A percentile compares a stretch with the other conserved stretches of the same genome.
phyloP scores from a whole-genome alignment of 1,284 basidiomycete genomes.

The Ceratobasidium sp. region DNA sequence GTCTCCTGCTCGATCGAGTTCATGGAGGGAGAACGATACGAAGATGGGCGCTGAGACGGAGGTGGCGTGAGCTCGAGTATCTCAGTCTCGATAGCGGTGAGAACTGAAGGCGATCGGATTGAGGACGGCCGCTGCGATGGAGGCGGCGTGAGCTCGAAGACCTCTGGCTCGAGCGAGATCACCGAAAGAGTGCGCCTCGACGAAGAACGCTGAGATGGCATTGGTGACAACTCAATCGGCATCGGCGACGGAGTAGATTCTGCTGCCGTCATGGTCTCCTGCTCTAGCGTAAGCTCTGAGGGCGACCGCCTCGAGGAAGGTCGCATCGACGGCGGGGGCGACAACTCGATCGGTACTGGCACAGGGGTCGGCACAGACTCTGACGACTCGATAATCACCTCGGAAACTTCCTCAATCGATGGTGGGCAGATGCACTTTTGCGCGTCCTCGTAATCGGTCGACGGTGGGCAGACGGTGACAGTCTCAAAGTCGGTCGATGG shows the following conservation, averaged over 20 bases:
- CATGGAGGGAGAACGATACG: conserved; percentile 26
- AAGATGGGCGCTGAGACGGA: conserved; percentile 30
- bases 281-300: neutral
- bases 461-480: conserved; percentile 45
- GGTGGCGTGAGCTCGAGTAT: conserved; percentile 3
- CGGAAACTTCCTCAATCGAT: conserved; percentile 13
- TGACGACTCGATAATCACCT: conserved; percentile 15
- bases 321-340: neutral
- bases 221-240: conserved; percentile 25
- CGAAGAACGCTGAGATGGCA: conserved; percentile 29
- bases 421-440: conserved; percentile 40
- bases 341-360: conserved; percentile 10
- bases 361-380: neutral
- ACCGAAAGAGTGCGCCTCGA: conserved; percentile 9
- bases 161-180: conserved; percentile 13
- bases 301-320: conserved; percentile 4
- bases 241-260: conserved; percentile 6
- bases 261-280: neutral
- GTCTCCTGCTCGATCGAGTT: conserved; percentile 38
- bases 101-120: conserved; percentile 3
- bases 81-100: neutral
- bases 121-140: conserved; percentile 26
- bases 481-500: conserved; percentile 48
- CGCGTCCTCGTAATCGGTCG: conserved; percentile 45
- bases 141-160: conserved; percentile 16